These are phyloP conservation scores for Coffea eugenioides DNA, from an alignment of 257 asterid species.

Conservation along the genomic window DNA sequence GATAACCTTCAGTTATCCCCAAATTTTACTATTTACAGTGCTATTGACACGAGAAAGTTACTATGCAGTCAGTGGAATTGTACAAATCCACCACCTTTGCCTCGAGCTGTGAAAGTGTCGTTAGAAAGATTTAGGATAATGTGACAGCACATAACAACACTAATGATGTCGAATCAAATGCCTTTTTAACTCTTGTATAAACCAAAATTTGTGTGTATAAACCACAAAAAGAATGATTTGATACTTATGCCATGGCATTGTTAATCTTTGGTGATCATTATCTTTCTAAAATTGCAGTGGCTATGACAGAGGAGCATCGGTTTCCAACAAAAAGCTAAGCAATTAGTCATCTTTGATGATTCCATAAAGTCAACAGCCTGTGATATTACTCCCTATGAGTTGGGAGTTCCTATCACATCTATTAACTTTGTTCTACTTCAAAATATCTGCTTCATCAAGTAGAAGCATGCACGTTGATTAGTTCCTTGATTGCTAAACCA, in stretches of 20 bases:
- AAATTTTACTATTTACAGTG: background rate
- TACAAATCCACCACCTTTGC: background rate
- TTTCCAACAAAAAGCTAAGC: conserved; percentile 16
- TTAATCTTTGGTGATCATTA: background rate
- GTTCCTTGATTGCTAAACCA: background rate
- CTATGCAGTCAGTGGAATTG: background rate
- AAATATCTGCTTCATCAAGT: background rate
- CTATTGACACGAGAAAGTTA: background rate
- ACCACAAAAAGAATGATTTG: background rate
- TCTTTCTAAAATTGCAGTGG: background rate
- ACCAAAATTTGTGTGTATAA: background rate
- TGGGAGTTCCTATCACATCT: background rate
- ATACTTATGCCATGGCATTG: background rate
- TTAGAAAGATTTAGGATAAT: background rate
- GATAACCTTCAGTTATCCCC: background rate
- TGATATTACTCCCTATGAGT: background rate
- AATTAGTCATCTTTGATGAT: conserved; percentile 2
- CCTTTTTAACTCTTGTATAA: background rate
- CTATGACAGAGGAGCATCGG: conserved; percentile 21
- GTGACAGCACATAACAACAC: background rate
- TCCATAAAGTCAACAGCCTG: background rate
- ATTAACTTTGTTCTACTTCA: background rate
- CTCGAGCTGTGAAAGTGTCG: background rate
- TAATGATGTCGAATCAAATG: background rate
- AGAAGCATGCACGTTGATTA: background rate